Conservation (phyloP, 23 red algal species). For the Agarophyton chilense region DNA sequence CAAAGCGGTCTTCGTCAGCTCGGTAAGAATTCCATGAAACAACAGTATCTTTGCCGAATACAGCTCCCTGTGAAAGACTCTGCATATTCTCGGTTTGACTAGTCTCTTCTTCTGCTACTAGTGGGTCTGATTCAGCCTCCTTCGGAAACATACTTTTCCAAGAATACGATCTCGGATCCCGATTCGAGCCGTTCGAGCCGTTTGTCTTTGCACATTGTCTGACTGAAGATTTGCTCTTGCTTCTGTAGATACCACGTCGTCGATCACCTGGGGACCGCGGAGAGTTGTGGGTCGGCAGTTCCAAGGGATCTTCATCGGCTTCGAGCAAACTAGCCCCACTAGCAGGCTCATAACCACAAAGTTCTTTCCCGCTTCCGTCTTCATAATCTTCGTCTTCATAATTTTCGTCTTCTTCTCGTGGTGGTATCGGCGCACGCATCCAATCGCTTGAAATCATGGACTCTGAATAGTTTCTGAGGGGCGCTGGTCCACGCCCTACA, state of each 20-base stretch:
- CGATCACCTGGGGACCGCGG: constrained; percentile 9
- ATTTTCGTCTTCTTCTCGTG: not conserved
- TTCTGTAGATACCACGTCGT: constrained; percentile 27
- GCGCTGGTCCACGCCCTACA: constrained; percentile 55
- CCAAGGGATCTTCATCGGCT: constrained; percentile 36
- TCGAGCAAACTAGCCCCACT: constrained; percentile 57
- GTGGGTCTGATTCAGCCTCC: not conserved
- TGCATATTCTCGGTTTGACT: not conserved
- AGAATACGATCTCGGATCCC: constrained; percentile 5
- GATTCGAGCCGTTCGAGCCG: not conserved
- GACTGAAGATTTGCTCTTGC: not conserved
- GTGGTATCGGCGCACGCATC: constrained; percentile 11
- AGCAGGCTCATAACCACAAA: not conserved
- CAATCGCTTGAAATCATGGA: constrained; percentile 2
- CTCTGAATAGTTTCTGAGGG: constrained; percentile 28
- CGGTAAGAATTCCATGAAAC: constrained; percentile 44
- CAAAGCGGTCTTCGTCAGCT: not conserved
- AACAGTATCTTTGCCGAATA: not conserved
- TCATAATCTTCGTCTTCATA: not conserved
- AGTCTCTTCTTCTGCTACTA: not conserved
- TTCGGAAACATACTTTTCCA: constrained; percentile 27
- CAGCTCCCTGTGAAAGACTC: constrained; percentile 17
- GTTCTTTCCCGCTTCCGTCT: not conserved
- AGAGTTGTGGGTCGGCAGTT: constrained; percentile 26
- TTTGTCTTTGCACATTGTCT: not conserved